Evolutionary conservation across 208 protist species (phyloP).

Genomic region (Leishmania mexicana): DNA sequence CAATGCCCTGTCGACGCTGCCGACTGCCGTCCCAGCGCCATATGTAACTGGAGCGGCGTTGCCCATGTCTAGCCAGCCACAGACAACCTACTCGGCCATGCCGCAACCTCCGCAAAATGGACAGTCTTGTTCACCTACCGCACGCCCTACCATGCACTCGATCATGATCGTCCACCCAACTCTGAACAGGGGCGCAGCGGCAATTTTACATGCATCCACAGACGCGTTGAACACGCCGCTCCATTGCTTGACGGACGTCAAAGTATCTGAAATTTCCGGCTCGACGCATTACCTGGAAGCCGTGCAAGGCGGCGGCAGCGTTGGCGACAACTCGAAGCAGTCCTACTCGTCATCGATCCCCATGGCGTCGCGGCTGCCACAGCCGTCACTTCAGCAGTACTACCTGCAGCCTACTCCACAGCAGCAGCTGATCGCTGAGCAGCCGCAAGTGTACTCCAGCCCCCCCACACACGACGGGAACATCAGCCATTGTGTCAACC

Average conservation of each 20-base stretch:
- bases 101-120: background rate
- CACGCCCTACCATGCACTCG: background rate
- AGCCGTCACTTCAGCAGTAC: background rate
- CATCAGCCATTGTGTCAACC: background rate
- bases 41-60: background rate
- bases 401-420: background rate
- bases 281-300: background rate
- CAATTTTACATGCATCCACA: background rate
- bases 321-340: background rate
- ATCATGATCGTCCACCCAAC: constrained; percentile 7
- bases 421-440: background rate
- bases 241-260: background rate
- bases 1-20: background rate
- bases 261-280: background rate
- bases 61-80: background rate
- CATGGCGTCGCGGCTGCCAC: background rate
- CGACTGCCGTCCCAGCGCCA: background rate
- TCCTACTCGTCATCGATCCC: background rate
- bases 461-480: background rate
- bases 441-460: background rate
- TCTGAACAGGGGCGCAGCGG: background rate
- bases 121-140: background rate
- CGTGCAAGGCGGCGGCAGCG: background rate
- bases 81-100: background rate
- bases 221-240: no score